Percentiles rank a stretch among this genome's conserved stretches.
phyloP scores from a whole-genome alignment of 2,329 filamentous ascomycete genomes.

The Verticillium tricorpus region DNA sequence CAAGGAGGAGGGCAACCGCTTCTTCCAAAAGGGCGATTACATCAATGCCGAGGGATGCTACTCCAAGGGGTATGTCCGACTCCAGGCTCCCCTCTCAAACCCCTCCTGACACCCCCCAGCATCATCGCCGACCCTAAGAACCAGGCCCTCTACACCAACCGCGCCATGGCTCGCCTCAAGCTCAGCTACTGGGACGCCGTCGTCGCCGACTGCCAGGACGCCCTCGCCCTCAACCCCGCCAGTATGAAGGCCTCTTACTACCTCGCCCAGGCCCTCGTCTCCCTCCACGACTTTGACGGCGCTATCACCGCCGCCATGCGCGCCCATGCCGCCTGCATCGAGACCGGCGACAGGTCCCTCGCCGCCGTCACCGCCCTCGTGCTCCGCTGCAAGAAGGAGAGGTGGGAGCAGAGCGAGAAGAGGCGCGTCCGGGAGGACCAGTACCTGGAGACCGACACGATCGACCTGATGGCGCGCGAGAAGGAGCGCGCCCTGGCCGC shows the following conservation, averaged over 20 bases:
- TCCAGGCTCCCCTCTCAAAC: neutral
- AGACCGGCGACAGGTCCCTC: constrained; percentile 61
- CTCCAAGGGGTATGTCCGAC: constrained; percentile 57
- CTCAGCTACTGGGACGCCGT: constrained; percentile 69
- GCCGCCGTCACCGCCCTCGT: constrained; percentile 69
- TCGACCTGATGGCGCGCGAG: constrained; percentile 45
- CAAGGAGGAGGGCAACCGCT: constrained; percentile 58
- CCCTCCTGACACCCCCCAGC: constrained; percentile 30
- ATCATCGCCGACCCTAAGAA: constrained; percentile 77
- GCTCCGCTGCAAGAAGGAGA: constrained; percentile 75
- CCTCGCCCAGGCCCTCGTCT: constrained; percentile 78
- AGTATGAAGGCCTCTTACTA: constrained; percentile 83
- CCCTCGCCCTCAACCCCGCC: constrained; percentile 60
- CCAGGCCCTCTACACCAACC: constrained; percentile 80
- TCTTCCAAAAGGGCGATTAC: constrained; percentile 63
- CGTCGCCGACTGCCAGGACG: constrained; percentile 71
- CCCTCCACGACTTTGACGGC: constrained; percentile 65
- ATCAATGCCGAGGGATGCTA: constrained; percentile 63
- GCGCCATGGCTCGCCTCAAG: constrained; percentile 76
- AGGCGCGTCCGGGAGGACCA: constrained; percentile 50
- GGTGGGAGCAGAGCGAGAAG: constrained; percentile 74
- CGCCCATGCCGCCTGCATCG: constrained; percentile 68
- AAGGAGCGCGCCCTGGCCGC: constrained; percentile 35
- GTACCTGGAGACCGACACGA: constrained; percentile 56
- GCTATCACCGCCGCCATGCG: constrained; percentile 65